Evolutionary conservation across 2,329 filamentous ascomycete genomes (phyloP).

Genomic region (Alternaria rosae): DNA sequence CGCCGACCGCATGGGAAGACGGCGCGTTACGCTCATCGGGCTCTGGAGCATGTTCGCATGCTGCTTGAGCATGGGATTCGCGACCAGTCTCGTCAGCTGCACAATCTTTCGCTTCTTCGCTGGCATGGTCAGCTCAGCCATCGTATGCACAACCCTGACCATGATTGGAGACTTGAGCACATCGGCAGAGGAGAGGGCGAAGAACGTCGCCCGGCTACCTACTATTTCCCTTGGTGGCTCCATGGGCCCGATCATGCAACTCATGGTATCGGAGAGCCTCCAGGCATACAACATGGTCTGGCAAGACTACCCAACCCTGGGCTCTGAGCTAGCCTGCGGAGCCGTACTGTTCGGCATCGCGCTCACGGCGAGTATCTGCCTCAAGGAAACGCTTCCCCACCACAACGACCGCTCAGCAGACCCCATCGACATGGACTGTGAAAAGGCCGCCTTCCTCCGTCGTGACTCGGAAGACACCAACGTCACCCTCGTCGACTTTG

Average conservation of each 20-base stretch:
- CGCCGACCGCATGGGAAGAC: constrained; percentile 54
- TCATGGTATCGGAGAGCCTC: constrained; percentile 52
- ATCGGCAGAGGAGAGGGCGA: constrained; percentile 47
- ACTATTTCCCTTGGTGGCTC: constrained; percentile 56
- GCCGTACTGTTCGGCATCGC: constrained; percentile 53
- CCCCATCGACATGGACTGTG: constrained; percentile 49
- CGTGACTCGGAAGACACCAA: constrained; percentile 47
- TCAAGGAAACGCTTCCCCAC: constrained; percentile 51
- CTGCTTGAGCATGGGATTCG: constrained; percentile 58
- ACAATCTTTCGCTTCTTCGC: constrained; percentile 54
- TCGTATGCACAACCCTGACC: constrained; percentile 54
- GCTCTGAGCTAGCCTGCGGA: constrained; percentile 55
- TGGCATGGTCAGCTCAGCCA: constrained; percentile 54
- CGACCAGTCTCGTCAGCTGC: constrained; percentile 52
- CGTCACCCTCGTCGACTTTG: constrained; percentile 44
- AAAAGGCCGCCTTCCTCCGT: constrained; percentile 57
- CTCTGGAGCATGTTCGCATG: constrained; percentile 54
- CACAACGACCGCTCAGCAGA: constrained; percentile 29
- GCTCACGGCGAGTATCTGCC: constrained; percentile 48
- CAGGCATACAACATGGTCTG: constrained; percentile 53
- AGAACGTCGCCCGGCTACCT: constrained; percentile 55
- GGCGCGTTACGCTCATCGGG: constrained; percentile 55
- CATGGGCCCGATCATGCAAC: constrained; percentile 55
- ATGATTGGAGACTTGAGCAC: constrained; percentile 57
- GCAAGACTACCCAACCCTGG: constrained; percentile 54